A percentile compares a stretch with the other conserved stretches of the same genome.
Conservation (phyloP, 495 filamentous ascomycete genomes). For the Penicillium dipodomyicola region DNA sequence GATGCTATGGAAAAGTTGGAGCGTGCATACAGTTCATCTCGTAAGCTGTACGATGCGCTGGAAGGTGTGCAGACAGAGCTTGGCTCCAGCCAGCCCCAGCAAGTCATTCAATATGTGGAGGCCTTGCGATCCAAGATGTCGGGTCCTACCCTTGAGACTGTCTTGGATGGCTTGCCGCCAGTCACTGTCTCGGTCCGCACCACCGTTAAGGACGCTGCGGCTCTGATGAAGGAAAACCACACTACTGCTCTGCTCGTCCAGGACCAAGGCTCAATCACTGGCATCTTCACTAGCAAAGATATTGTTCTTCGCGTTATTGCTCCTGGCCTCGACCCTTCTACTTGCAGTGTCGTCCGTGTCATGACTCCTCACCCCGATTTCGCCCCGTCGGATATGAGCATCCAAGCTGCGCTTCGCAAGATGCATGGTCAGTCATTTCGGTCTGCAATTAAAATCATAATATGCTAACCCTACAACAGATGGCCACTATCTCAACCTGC, state of each 20-base stretch:
- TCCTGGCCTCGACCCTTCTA: conserved; percentile 88
- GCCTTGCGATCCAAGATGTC: conserved; percentile 96
- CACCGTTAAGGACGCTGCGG: conserved; percentile 90
- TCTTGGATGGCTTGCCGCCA: conserved; percentile 86
- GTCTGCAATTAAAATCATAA: not conserved
- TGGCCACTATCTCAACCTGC: conserved; percentile 96
- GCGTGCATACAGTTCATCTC: conserved; percentile 91
- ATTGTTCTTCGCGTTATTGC: conserved; percentile 98
- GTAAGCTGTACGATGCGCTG: conserved; percentile 93
- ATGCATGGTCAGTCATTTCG: conserved; percentile 79
- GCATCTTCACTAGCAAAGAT: conserved; percentile 99
- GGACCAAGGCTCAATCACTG: conserved; percentile 94
- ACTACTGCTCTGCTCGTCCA: conserved; percentile 95
- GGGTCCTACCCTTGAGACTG: conserved; percentile 91
- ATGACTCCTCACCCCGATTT: conserved; percentile 99
- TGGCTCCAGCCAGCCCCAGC: conserved; percentile 92
- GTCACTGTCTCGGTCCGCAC: conserved; percentile 94
- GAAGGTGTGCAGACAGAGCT: conserved; percentile 99
- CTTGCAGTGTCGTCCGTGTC: conserved; percentile 94
- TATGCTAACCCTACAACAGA: conserved; percentile 52
- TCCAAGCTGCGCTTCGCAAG: conserved; percentile 94
- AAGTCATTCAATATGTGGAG: conserved; percentile 98
- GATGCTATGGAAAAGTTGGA: conserved; percentile 99
- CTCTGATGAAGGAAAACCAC: conserved; percentile 96
- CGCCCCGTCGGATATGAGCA: conserved; percentile 97